Evolutionary conservation across 345 rosid species (phyloP).

Genomic region (Lumnitzera littorea): DNA sequence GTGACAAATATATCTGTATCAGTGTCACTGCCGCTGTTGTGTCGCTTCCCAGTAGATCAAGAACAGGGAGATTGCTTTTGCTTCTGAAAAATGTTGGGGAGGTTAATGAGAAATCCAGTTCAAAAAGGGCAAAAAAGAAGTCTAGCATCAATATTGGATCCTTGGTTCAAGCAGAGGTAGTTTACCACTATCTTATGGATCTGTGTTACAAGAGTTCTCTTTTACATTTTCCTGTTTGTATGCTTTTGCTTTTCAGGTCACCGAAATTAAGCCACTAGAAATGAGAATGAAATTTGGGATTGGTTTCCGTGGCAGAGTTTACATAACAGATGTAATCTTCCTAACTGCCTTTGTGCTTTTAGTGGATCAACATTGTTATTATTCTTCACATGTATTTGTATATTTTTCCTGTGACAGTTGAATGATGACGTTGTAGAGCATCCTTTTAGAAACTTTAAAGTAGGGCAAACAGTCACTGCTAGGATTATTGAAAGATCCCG

Average conservation of each 20-base stretch:
- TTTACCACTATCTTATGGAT: background rate
- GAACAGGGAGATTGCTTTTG: conserved; percentile 75
- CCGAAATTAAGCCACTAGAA: conserved; percentile 81
- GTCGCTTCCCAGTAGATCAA: conserved; percentile 56
- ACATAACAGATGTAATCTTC: conserved; percentile 76
- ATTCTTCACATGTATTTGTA: background rate
- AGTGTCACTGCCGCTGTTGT: conserved; percentile 72
- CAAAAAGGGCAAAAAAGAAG: conserved; percentile 80
- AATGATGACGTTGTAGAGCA: conserved; percentile 42
- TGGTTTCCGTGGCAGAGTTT: conserved; percentile 73
- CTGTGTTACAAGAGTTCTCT: background rate
- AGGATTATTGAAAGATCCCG: conserved; percentile 55
- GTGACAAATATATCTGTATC: conserved; percentile 17
- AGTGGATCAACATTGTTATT: conserved; percentile 12
- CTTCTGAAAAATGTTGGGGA: conserved; percentile 63
- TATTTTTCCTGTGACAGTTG: conserved; percentile 38
- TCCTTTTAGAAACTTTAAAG: conserved; percentile 57
- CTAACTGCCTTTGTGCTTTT: conserved; percentile 6
- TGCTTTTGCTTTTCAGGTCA: conserved; percentile 47
- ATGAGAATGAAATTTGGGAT: conserved; percentile 76
- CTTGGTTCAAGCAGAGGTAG: conserved; percentile 84
- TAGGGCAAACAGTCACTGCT: conserved; percentile 86
- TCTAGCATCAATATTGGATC: conserved; percentile 65
- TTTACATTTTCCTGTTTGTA: conserved; percentile 3
- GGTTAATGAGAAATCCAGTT: conserved; percentile 49